These are phyloP conservation scores for Tetrahymena borealis DNA, from an alignment of 73 alveolate species.

Conservation along the genomic window DNA sequence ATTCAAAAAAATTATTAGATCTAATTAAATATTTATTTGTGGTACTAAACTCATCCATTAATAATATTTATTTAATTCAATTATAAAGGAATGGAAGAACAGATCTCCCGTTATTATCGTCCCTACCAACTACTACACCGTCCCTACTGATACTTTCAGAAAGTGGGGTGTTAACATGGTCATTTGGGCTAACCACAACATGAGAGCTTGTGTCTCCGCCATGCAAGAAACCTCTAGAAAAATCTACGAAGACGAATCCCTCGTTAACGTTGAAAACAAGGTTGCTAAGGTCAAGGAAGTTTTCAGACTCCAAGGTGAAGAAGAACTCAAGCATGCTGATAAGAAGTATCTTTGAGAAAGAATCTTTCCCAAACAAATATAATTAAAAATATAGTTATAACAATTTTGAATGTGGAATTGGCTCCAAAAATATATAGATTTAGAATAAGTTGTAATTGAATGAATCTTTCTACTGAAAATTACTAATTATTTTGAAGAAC, in stretches of 20 bases:
- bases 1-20: not conserved
- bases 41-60: not conserved
- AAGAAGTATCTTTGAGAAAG: conserved; percentile 46
- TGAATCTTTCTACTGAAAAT: no score
- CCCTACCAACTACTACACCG: conserved; percentile 79
- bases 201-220: conserved; percentile 67
- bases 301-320: conserved; percentile 53
- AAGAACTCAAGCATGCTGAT: conserved; percentile 57
- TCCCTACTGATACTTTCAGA: conserved; percentile 65
- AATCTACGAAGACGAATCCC: conserved; percentile 30
- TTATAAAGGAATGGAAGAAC: conserved; percentile 50
- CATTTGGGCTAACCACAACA: conserved; percentile 82
- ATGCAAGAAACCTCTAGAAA: conserved; percentile 59
- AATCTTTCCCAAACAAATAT: not conserved
- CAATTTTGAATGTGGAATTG: not conserved
- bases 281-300: conserved; percentile 56
- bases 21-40: not conserved
- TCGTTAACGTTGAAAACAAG: conserved; percentile 22
- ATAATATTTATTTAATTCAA: not conserved
- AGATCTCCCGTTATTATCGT: conserved; percentile 74
- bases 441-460: no score
- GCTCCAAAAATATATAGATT: no score
- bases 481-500: no score
- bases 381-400: not conserved
- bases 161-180: conserved; percentile 71